A percentile compares a stretch with the other conserved stretches of the same genome.
Evolutionary conservation across 169 alveolate genomes (phyloP).

Genomic region (Eimeria praecox): DNA sequence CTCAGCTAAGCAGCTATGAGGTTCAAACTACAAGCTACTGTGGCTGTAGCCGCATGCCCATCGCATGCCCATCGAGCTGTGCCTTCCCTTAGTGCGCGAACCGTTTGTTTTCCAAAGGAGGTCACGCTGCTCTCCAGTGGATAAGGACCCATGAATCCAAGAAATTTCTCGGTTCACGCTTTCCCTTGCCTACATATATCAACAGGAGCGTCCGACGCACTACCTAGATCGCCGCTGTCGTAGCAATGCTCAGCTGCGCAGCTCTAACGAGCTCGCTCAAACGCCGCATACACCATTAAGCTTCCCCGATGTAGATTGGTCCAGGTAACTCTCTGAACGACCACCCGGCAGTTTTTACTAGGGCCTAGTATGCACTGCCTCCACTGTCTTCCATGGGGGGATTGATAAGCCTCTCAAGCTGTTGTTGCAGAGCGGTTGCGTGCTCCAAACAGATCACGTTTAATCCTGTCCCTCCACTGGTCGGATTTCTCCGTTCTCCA

Average conservation of each 20-base stretch:
- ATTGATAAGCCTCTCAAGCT: not conserved
- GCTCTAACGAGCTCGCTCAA: not conserved
- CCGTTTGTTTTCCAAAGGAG: not conserved
- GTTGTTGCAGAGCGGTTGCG: not conserved
- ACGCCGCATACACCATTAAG: not conserved
- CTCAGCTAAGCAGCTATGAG: not conserved
- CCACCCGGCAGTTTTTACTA: not conserved
- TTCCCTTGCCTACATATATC: not conserved
- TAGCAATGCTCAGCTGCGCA: not conserved
- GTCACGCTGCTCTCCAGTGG: conserved; percentile 13
- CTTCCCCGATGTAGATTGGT: not conserved
- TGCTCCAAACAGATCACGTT: not conserved
- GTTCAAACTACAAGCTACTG: not conserved
- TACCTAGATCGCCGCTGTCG: not conserved
- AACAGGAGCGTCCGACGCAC: not conserved
- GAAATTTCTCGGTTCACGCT: not conserved
- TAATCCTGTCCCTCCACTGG: not conserved
- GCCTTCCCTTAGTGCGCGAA: not conserved
- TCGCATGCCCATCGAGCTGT: not conserved
- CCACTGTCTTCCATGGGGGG: not conserved
- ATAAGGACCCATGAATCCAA: not conserved
- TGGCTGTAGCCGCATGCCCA: not conserved
- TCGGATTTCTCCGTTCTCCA: conserved; percentile 16
- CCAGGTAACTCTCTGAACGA: not conserved
- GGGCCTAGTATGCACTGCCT: not conserved